Evolutionary conservation across 139 green algal genomes (phyloP).

Genomic region (Chlamydomonas asymmetrica): DNA sequence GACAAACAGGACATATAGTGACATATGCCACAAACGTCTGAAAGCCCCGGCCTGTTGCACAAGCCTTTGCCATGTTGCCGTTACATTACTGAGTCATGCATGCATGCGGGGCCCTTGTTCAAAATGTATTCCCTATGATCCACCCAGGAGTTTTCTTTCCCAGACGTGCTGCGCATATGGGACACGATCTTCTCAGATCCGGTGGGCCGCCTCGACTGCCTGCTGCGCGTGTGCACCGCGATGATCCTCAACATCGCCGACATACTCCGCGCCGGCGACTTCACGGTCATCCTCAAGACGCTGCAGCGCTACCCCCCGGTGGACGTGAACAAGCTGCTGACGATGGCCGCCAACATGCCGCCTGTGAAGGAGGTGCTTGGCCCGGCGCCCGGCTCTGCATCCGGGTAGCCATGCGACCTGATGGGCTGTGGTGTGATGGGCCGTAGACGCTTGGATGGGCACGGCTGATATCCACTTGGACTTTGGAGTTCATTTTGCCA

Average conservation of each 20-base stretch:
- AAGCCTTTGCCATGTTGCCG: no score
- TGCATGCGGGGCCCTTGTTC: no score
- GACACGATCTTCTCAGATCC: conserved; percentile 80
- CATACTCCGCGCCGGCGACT: conserved; percentile 83
- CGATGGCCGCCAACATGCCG: conserved; percentile 19
- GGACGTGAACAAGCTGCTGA: conserved; percentile 34
- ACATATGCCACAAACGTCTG: no score
- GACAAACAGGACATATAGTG: no score
- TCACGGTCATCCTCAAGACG: conserved; percentile 88
- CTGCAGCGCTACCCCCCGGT: conserved; percentile 82
- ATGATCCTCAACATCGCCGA: conserved; percentile 81
- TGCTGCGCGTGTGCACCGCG: conserved; percentile 82
- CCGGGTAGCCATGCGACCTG: no score
- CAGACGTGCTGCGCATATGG: conserved; percentile 86
- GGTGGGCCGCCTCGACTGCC: conserved; percentile 60
- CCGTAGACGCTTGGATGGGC: neutral
- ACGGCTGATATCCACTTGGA: neutral
- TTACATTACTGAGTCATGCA: no score
- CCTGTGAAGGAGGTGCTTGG: conserved; percentile 17
- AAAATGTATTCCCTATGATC: no score
- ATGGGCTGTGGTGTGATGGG: no score
- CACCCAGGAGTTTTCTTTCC: conserved; percentile 84
- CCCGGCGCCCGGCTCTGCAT: neutral
- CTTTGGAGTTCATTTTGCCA: no score
- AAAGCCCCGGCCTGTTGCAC: no score